Base-by-base conservation (phyloP, 495 filamentous ascomycete genomes). In the Trichoderma asperelloides region DNA sequence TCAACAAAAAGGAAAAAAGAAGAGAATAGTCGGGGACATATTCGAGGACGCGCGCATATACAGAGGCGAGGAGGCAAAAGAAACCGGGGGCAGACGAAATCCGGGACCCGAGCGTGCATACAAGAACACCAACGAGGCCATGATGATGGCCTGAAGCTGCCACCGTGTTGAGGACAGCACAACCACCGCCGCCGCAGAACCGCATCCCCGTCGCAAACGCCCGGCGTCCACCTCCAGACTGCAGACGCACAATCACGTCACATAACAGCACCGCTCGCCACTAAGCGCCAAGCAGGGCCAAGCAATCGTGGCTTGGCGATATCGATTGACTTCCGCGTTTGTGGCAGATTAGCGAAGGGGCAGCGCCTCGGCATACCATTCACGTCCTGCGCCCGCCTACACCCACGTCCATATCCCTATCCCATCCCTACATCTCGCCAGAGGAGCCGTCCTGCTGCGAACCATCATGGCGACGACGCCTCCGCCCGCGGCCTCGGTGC, bases 61-160 rank as follows among this genome's bases (percentile, higher is more conserved):
- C 33, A 37, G 33, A 37, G n/a, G n/a, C 43, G 5, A 16, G 43
- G 5, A 47, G 15, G 43, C 43, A 47, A 47, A 15, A 47, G 4
- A n/a, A 16, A n/a, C 12, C 15, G 12, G 18, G 15, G 13, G 13
- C 43, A 18, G 15, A 47, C 11, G n/a, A n/a, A 37, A 7, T 37
- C 6, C 33, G 33, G 33, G 43, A 47, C 16, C 15, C 15, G 15
- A 47, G 15, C 4, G 15, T n/a, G 8, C 47, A 21, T 21, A 45
- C 41, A 15, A 2, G 41, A 1, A 15, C 6, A 45, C 41, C 41
- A 45, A 40, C 39, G 18, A 45, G n/a, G 9, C 47, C 47, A 4
- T 51, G 55, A 60, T 60, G 11, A 60, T 60, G 55, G 25, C 55
- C 28, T 60, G 55, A 60, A 25, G 55, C 55, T 60, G 55, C 55